Conservation (phyloP, 108 stramenopile species). For the Pseudonitzschia delicatissima region DNA sequence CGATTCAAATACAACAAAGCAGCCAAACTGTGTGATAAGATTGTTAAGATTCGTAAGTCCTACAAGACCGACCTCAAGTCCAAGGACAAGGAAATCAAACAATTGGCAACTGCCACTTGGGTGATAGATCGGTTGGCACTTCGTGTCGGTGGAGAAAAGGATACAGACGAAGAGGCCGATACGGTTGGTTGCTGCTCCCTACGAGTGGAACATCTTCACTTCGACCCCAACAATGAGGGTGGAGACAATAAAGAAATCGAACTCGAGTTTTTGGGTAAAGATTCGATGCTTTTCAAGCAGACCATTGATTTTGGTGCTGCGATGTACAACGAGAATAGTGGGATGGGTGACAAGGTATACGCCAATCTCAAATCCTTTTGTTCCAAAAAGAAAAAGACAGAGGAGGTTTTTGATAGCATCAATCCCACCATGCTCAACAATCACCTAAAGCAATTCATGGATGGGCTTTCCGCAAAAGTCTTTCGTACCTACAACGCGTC, state of each 20-base stretch:
- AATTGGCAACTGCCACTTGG: conserved; percentile 99
- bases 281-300: conserved; percentile 99
- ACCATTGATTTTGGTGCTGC: conserved; percentile 93
- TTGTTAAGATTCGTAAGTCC: conserved; percentile 89
- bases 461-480: conserved; percentile 98
- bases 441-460: conserved; percentile 96
- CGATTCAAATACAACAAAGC: conserved; percentile 98
- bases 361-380: conserved; percentile 91
- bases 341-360: conserved; percentile 89
- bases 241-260: conserved; percentile 89
- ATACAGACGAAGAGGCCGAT: conserved; percentile 99
- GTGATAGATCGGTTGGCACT: conserved; percentile 98
- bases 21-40: conserved; percentile 92
- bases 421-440: conserved; percentile 89
- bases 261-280: conserved; percentile 99
- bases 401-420: conserved; percentile 96
- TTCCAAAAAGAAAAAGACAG: conserved; percentile 81
- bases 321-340: conserved; percentile 83
- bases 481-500: conserved; percentile 99
- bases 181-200: conserved; percentile 99
- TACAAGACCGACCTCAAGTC: conserved; percentile 87
- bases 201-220: conserved; percentile 97
- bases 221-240: conserved; percentile 84
- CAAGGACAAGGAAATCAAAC: conserved; percentile 73
- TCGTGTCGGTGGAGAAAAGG: conserved; percentile 99